Conservation (phyloP, 2,329 filamentous ascomycete genomes). For the Chalaropsis ovoidea region DNA sequence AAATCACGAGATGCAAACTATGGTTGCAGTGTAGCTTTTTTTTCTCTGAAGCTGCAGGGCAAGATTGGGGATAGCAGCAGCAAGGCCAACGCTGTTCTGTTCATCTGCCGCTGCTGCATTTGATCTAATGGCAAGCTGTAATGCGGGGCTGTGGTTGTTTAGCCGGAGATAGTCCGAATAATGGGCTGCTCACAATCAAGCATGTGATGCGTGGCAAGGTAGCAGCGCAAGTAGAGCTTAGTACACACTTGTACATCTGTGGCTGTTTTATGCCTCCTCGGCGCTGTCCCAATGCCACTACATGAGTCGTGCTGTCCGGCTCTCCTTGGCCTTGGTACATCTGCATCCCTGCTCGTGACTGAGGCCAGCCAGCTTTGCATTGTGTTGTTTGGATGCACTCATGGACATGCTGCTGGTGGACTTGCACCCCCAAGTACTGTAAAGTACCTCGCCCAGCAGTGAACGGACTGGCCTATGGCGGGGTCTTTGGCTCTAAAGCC, state of each 20-base stretch:
- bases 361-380: conserved; percentile 4
- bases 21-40: background rate
- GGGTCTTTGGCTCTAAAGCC: conserved; percentile 1
- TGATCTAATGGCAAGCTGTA: conserved; percentile 13
- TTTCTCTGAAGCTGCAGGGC: conserved; percentile 5
- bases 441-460: background rate
- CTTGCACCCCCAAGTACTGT: background rate
- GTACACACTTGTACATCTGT: background rate
- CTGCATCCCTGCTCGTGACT: background rate
- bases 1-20: background rate
- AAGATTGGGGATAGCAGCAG: conserved; percentile 7
- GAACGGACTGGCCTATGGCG: background rate
- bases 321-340: background rate
- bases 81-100: conserved; percentile 8
- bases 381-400: background rate
- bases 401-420: background rate
- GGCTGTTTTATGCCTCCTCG: too few species aligned
- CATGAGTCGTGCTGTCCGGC: background rate
- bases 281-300: background rate
- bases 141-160: conserved; percentile 14
- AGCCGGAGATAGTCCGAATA: conserved; percentile 8
- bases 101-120: conserved; percentile 6
- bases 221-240: background rate
- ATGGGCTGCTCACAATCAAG: background rate
- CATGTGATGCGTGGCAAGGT: conserved; percentile 3